Evolutionary conservation across 176 grass and related monocot species (phyloP).

Genomic region (Avena sativa): DNA sequence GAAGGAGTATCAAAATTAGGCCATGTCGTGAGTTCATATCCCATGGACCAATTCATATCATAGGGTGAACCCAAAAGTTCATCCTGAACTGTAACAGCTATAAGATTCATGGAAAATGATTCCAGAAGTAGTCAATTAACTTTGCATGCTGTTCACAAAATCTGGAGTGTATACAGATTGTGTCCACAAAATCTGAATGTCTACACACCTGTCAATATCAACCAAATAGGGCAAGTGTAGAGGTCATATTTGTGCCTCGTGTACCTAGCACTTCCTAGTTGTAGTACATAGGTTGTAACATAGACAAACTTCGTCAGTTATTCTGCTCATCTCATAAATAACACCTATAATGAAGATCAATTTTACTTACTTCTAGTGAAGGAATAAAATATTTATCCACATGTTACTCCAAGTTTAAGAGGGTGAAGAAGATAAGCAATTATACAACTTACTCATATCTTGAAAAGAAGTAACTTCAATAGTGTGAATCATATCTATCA

Average conservation of each 20-base stretch:
- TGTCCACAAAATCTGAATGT: constrained; percentile 4
- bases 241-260: background rate
- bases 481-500: constrained; percentile 23
- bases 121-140: background rate
- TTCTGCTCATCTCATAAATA: constrained; percentile 10
- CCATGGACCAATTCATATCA: background rate
- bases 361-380: constrained; percentile 9
- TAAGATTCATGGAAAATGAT: constrained; percentile 5
- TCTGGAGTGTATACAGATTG: constrained; percentile 2
- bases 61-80: background rate
- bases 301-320: constrained; percentile 1
- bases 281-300: constrained; percentile 7
- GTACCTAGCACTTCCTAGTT: constrained; percentile 9
- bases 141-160: background rate
- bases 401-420: constrained; percentile 25
- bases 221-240: background rate
- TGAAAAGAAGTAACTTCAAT: constrained; percentile 26
- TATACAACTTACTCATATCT: constrained; percentile 14
- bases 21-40: background rate
- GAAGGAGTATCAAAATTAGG: constrained; percentile 16
- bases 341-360: background rate
- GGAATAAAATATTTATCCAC: background rate
- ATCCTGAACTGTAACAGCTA: constrained; percentile 17
- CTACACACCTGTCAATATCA: background rate
- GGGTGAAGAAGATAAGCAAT: background rate